phyloP scores from a whole-genome alignment of 768 basidiomycete genomes.

The Gymnopilus dilepis region DNA sequence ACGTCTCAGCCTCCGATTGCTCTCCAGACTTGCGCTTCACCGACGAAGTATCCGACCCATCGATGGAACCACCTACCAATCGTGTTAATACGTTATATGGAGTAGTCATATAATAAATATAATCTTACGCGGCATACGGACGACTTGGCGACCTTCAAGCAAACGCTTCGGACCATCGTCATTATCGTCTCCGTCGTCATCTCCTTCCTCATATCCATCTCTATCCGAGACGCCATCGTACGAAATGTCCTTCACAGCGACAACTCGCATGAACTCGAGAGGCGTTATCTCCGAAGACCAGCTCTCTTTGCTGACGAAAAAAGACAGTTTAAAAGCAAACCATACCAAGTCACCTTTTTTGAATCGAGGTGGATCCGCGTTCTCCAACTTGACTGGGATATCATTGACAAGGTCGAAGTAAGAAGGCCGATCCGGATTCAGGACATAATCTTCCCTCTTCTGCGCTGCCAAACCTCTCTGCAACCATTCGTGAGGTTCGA shows the following conservation, averaged over 20 bases:
- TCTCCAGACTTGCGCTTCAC: no score
- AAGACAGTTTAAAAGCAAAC: neutral
- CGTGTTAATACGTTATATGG: no score
- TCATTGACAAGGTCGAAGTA: neutral
- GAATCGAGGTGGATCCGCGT: neutral
- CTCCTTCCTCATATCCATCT: no score
- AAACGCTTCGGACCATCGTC: no score
- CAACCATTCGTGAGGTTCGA: neutral
- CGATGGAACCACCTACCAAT: no score
- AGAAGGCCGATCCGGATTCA: neutral
- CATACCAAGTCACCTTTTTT: neutral
- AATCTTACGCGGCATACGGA: no score
- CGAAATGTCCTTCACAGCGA: no score
- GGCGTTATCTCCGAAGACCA: neutral
- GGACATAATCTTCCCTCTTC: neutral
- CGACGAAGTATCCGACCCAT: no score
- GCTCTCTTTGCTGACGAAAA: neutral
- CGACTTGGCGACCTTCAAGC: no score
- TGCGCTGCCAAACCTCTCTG: neutral
- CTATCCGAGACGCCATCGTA: neutral
- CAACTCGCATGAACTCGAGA: neutral
- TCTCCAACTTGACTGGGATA: neutral
- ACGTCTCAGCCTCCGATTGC: no score
- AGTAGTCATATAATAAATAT: no score
- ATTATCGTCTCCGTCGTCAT: no score